Evolutionary conservation across 129 eudicot species (phyloP), one percentile per base, ranked within the genome.

Genomic region (Solidago caesia): DNA sequence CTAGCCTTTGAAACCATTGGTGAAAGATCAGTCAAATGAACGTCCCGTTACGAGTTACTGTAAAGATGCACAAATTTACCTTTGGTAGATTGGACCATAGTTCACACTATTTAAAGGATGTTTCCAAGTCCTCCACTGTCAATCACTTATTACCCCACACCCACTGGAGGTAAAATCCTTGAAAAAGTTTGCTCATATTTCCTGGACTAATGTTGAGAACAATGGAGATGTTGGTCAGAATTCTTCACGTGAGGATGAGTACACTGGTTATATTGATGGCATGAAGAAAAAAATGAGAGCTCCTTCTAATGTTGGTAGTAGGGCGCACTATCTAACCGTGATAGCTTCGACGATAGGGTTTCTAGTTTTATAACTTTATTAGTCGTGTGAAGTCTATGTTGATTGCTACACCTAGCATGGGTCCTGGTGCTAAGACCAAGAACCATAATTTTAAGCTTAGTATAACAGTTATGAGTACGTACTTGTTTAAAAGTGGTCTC

Each of bases 331-430:
- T 21, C 21, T 21, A 21, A 0, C 21, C 21, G 21, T 21, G 21
- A 21, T 21, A 21, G 21, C 21, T 21, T 21, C 0, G 21, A 21
- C 21, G 21, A 21, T 21, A 14, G 8, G 68, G 85, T 88, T 29
- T 70, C 86, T 2, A 69, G 76, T 59, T 88, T 67, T n/a, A n/a
- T n/a, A n/a, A n/a, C n/a, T n/a, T n/a, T 64, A 84, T 86, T 11
- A 72, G 52, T 8, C 80, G 81, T 5, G 79, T 88, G 4, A 84
- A 74, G 77, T 25, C 9, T 7, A 90, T 83, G 84, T 44, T 85
- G 41, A 78, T 77, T 63, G 52, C 63, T 42, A 79, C 85, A 7
- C 39, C 82, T 3, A 68, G 65, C 29, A 68, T 76, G 48, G 56
- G 39, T 12, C 25, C 8, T 1, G 14, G 12, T 66, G 58, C 44